phyloP scores from a whole-genome alignment of 371 early-diverging fungal genomes.

The Rhizopus microsporus region DNA sequence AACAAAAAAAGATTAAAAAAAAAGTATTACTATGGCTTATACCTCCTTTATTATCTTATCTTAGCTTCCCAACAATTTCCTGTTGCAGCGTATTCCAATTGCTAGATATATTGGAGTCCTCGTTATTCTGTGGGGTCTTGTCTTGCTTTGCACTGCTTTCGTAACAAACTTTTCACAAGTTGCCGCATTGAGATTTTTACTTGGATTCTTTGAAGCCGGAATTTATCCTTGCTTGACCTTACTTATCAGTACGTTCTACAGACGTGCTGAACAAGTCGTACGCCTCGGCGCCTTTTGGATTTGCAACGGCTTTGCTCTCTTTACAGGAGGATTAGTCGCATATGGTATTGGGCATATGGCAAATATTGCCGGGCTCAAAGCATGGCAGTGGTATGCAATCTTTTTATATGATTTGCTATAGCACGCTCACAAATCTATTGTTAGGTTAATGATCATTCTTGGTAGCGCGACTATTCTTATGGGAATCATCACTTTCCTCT shows the following conservation, averaged over 20 bases:
- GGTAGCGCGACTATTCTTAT: constrained; percentile 28
- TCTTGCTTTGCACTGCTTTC: constrained; percentile 26
- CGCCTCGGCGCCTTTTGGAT: constrained; percentile 35
- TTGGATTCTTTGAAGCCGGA: constrained; percentile 35
- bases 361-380: constrained; percentile 23
- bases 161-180: constrained; percentile 33
- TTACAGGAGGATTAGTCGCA: constrained; percentile 29
- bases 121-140: constrained; percentile 33
- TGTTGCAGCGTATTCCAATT: constrained; percentile 34
- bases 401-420: neutral
- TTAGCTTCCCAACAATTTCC: constrained; percentile 42
- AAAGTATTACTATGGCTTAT: neutral
- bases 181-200: constrained; percentile 29
- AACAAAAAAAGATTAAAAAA: neutral
- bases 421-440: neutral
- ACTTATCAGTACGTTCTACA: constrained; percentile 36
- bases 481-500: constrained; percentile 34
- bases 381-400: constrained; percentile 38
- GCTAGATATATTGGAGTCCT: constrained; percentile 35
- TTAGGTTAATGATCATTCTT: constrained; percentile 37
- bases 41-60: neutral
- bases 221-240: constrained; percentile 33
- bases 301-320: constrained; percentile 26
- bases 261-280: constrained; percentile 34
- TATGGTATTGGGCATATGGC: constrained; percentile 34